Evolutionary conservation across 129 eudicot genomes (phyloP), one percentile per base, ranked within the genome.

Genomic region (Helichrysum umbraculigerum): DNA sequence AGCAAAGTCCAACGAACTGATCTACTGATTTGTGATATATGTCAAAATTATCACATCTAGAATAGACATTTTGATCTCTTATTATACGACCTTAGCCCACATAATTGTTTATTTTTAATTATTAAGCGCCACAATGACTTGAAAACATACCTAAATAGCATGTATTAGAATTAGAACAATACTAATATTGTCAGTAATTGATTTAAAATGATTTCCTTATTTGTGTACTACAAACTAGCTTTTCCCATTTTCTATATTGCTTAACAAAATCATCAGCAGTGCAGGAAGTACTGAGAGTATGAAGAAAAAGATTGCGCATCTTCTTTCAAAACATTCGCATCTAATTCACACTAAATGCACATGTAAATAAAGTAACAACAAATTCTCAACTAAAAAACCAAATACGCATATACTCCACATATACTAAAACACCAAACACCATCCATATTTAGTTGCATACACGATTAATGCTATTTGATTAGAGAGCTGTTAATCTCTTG

Each of bases 371-470:
- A 47, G 12, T 41, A 29, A 63, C 22, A 64, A 64, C 47, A 65
- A 9, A 25, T 44, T 25, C 56, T 34, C 60, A 73, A 73, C 68
- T 60, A 39, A 58, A 58, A 44, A 32, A 60, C 70, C 59, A 74
- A 61, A 20, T 74, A 25, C 15, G 9, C 52, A 44, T n/a, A 74
- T 41, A 42, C 61, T 61, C 60, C 3, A 74, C n/a, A 62, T 74
- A 30, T 25, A 44, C 39, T 1, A 74, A 25, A 19, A 61, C 30
- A 65, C 80, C 30, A 0, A 75, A 44, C 32, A 76, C 66, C 73
- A 52, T 15, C 32, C 21, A 66, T 20, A 35, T 15, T 47, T 28
- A 19, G 44, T 7, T 65, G 0, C 76, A 52, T 34, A 34, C 30
- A 22, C 67, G 25, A n/a, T 9, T 4, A 9, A 10, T n/a, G 58